Conservation (phyloP, 2,329 filamentous ascomycete genomes). For the Sporothrix brunneoviolacea region DNA sequence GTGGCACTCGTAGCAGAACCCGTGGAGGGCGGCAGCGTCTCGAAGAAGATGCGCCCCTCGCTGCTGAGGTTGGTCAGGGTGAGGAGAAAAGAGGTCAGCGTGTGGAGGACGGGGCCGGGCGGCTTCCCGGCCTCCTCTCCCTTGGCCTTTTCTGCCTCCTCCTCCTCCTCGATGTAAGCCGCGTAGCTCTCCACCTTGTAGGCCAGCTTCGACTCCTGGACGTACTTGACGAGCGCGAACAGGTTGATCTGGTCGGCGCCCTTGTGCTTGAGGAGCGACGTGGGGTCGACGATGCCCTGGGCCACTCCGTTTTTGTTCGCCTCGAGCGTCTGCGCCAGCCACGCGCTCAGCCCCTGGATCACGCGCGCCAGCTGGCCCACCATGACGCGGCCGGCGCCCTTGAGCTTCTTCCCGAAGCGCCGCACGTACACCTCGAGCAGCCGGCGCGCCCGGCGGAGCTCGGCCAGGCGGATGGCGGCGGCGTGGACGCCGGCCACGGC, state of each 20-base stretch:
- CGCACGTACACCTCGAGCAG: constrained; percentile 79
- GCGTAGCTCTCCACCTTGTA: constrained; percentile 92
- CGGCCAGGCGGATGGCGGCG: constrained; percentile 63
- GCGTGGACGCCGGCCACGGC: constrained; percentile 84
- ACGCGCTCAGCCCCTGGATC: constrained; percentile 68
- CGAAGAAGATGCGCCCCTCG: constrained; percentile 60
- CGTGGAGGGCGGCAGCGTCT: constrained; percentile 32
- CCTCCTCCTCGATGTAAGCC: constrained; percentile 49
- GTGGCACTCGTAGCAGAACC: not conserved
- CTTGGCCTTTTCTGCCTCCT: constrained; percentile 25
- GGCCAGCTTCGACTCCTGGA: constrained; percentile 86
- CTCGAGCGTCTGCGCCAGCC: constrained; percentile 51
- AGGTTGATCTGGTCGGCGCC: constrained; percentile 94
- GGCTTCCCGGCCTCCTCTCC: not conserved
- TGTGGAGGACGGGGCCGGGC: constrained; percentile 44
- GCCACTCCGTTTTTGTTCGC: constrained; percentile 9
- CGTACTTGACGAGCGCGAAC: constrained; percentile 78
- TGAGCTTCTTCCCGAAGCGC: constrained; percentile 80
- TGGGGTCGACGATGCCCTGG: constrained; percentile 64
- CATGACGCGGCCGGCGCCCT: constrained; percentile 86
- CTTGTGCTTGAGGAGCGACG: constrained; percentile 70
- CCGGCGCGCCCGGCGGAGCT: constrained; percentile 63
- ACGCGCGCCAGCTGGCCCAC: constrained; percentile 81
- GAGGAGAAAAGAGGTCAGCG: constrained; percentile 58
- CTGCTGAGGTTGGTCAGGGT: constrained; percentile 80